Base-by-base conservation (phyloP, 1,284 basidiomycete species). In the Tremellales sp. region DNA sequence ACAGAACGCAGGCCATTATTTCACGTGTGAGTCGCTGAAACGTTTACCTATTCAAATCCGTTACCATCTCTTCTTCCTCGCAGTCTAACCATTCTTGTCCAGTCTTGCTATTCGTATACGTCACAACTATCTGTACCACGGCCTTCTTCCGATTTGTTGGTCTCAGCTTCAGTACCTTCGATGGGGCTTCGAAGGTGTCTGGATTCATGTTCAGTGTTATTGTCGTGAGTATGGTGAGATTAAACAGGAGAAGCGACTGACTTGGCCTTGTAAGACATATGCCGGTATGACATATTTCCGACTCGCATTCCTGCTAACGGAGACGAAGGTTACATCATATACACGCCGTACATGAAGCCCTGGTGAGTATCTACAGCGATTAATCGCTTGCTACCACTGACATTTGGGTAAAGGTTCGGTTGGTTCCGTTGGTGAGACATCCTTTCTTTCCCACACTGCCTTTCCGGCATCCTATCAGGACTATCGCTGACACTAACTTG, bases 181-280 rank as follows among this genome's bases (percentile, higher is more conserved):
- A 72, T 48, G 49, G 66, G 39, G 68, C 70, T 5, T 66, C 63
- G n/a, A 70, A 68, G 50, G 57, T 69, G 3, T 63, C 63, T 19
- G 63, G 63, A 16, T 45, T 65, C 0, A 50, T 64, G 51, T 66
- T 68, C 45, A 63, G 58, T 36, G 48, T 62, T 24, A 47, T 65
- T 21, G 61, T 66, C 10, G 56, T 55, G 46, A 47, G 56, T 57
- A 1, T 28, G 9, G 21, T 19, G 31, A n/a, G n/a, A 27, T 34
- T 22, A 36, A 18, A 8, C 8, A 36, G 10, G 18, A 9, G 27
- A 25, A 8, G 25, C 25, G 19, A 28, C 33, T 44, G 13, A 32
- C 32, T 3, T 16, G 32, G 42, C 18, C 14, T 43, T 5, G 14
- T 37, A 58, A 47, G 61, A n/a, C n/a, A n/a, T n/a, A n/a, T n/a